Percentiles rank a stretch among this genome's conserved stretches.
Evolutionary conservation across 2,329 filamentous ascomycete species (phyloP).

Genomic region (Xylariaceae sp.): DNA sequence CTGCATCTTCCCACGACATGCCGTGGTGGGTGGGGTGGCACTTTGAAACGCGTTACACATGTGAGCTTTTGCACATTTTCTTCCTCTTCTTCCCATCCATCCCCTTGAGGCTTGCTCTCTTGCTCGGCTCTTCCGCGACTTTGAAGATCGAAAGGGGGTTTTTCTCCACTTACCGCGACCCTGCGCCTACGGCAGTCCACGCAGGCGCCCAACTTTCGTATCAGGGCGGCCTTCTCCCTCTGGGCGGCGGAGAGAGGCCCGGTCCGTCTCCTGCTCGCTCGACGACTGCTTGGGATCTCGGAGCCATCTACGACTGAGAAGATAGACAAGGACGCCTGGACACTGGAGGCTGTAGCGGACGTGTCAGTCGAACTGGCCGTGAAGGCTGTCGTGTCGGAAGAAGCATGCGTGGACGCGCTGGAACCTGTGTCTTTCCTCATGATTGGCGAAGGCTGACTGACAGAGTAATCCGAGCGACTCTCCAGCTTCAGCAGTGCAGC

Average conservation of each 20-base stretch:
- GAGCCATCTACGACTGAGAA: slow-evolving; percentile 52
- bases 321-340: slow-evolving; percentile 50
- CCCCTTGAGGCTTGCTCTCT: too few relatives aligned
- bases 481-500: slow-evolving; percentile 26
- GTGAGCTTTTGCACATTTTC: slow-evolving; percentile 26
- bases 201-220: slow-evolving; percentile 55
- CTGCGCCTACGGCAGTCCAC: slow-evolving; percentile 49
- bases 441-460: slow-evolving; percentile 28
- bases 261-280: slow-evolving; percentile 53
- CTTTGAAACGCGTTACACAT: slow-evolving; percentile 30
- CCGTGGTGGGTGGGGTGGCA: slow-evolving; percentile 56
- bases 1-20: slow-evolving; percentile 56
- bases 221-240: slow-evolving; percentile 54
- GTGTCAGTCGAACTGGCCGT: slow-evolving; percentile 39
- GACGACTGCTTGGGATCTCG: slow-evolving; percentile 48
- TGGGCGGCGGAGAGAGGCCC: slow-evolving; percentile 54
- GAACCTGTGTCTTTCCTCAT: slow-evolving; percentile 47
- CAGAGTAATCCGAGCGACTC: slow-evolving; percentile 21
- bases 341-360: slow-evolving; percentile 46
- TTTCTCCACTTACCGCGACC: slow-evolving; percentile 56
- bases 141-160: too few relatives aligned
- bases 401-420: slow-evolving; percentile 48
- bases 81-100: too few relatives aligned
- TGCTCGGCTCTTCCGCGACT: too few relatives aligned
- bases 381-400: slow-evolving; percentile 37